phyloP scores from a whole-genome alignment of 2,329 filamentous ascomycete genomes.

The Aureobasidium sp. region DNA sequence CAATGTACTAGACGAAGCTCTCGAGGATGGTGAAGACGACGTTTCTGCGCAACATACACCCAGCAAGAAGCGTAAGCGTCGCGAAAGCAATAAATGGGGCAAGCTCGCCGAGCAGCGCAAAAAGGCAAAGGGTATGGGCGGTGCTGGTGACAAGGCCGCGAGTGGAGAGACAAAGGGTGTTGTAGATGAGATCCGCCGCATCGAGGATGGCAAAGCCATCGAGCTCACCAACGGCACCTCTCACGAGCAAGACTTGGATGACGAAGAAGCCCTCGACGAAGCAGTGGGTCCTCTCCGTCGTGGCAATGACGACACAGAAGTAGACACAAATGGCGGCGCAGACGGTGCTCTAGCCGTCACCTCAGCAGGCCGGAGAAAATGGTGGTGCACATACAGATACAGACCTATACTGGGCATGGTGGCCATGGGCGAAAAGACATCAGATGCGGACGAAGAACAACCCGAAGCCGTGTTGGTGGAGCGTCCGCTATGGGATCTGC shows the following conservation, averaged over 20 bases:
- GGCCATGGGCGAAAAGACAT: slow-evolving; percentile 44
- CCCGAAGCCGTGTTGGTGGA: slow-evolving; percentile 84
- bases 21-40: slow-evolving; percentile 7
- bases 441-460: slow-evolving; percentile 31
- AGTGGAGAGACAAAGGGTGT: slow-evolving; percentile 24
- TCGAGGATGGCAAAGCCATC: slow-evolving; percentile 24
- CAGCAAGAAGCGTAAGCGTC: slow-evolving; percentile 36
- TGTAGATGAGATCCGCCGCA: slow-evolving; percentile 22
- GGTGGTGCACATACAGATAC: slow-evolving; percentile 89
- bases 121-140: slow-evolving; percentile 42
- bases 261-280: slow-evolving; percentile 35
- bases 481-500: slow-evolving; percentile 46
- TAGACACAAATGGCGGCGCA: slow-evolving; percentile 20
- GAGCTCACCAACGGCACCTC: slow-evolving; percentile 16
- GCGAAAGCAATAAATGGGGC: slow-evolving; percentile 15
- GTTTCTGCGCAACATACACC: slow-evolving; percentile 10
- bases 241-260: slow-evolving; percentile 32
- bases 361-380: slow-evolving; percentile 27
- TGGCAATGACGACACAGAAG: slow-evolving; percentile 28
- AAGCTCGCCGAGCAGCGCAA: slow-evolving; percentile 23
- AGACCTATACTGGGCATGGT: slow-evolving; percentile 78
- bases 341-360: slow-evolving; percentile 21
- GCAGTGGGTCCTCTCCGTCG: slow-evolving; percentile 29
- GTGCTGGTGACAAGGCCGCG: slow-evolving; percentile 48
- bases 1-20: background rate